Percentiles rank a stretch among this genome's conserved stretches.
Evolutionary conservation across 2,329 filamentous ascomycete species (phyloP).

Genomic region (Clonostachys solani): DNA sequence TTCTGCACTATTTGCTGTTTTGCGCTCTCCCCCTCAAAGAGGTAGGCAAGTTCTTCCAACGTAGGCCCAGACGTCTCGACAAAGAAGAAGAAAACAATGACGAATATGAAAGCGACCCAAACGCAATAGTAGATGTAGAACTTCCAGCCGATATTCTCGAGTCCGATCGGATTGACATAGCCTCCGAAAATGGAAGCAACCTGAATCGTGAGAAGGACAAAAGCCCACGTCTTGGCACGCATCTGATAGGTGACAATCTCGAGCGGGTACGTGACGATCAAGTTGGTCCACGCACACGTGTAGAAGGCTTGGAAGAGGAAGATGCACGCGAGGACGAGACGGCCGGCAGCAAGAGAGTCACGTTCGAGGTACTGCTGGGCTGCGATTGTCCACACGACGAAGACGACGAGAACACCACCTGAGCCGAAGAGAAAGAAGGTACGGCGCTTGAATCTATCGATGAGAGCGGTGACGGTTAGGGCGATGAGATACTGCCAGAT

Average conservation of each 20-base stretch:
- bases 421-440: slow-evolving; percentile 32
- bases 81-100: slow-evolving; percentile 33
- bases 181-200: slow-evolving; percentile 28
- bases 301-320: slow-evolving; percentile 36
- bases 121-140: slow-evolving; percentile 36
- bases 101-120: slow-evolving; percentile 28
- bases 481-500: slow-evolving; percentile 37
- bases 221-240: slow-evolving; percentile 34
- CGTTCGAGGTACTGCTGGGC: slow-evolving; percentile 28
- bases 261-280: slow-evolving; percentile 36
- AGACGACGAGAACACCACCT: slow-evolving; percentile 28
- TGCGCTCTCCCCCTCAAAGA: slow-evolving; percentile 10
- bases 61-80: slow-evolving; percentile 29
- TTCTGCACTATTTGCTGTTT: slow-evolving; percentile 7
- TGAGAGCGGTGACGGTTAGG: slow-evolving; percentile 24
- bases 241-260: slow-evolving; percentile 35
- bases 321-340: slow-evolving; percentile 32
- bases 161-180: slow-evolving; percentile 31
- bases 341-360: slow-evolving; percentile 19
- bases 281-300: slow-evolving; percentile 34
- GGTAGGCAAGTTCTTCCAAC: slow-evolving; percentile 23
- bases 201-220: slow-evolving; percentile 32
- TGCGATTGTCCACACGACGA: slow-evolving; percentile 32
- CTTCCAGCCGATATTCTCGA: slow-evolving; percentile 31
- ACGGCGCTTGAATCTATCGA: slow-evolving; percentile 28